A percentile compares a stretch with the other conserved stretches of the same genome.
phyloP scores from a whole-genome alignment of 139 green algal genomes.

The Chlamydomonas eustigma region DNA sequence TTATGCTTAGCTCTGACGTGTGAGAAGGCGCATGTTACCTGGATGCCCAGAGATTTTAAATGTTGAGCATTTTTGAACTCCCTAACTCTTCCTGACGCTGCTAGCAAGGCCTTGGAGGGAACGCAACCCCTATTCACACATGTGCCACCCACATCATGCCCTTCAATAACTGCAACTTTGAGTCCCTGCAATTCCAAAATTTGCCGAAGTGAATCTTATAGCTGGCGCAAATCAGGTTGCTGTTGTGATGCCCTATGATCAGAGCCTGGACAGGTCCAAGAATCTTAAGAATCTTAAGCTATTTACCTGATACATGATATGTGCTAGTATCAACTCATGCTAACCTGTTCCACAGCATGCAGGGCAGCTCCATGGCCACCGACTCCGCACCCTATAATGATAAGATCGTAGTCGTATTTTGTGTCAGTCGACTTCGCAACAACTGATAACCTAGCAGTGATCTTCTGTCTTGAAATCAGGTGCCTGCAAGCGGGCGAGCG shows the following conservation, averaged over 20 bases:
- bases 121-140: slow-evolving; percentile 99
- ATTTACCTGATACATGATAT: no score
- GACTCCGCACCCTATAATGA: slow-evolving; percentile 98
- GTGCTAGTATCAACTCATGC: no score
- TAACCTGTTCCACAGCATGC: slow-evolving; percentile 94
- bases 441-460: slow-evolving; percentile 15
- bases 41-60: slow-evolving; percentile 89
- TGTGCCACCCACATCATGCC: slow-evolving; percentile 95
- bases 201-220: no score
- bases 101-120: slow-evolving; percentile 94
- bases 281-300: no score
- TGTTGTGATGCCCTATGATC: no score
- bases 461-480: background rate
- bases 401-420: slow-evolving; percentile 95
- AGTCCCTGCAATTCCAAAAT: slow-evolving; percentile 64
- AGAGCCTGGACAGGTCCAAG: no score
- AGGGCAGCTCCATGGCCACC: slow-evolving; percentile 96
- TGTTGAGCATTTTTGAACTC: slow-evolving; percentile 90
- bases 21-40: no score
- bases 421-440: slow-evolving; percentile 28
- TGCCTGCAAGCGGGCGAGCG: background rate
- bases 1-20: no score
- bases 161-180: slow-evolving; percentile 96
- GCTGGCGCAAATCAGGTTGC: no score
- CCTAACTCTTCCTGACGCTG: slow-evolving; percentile 87